Evolutionary conservation across 306 rosid species (phyloP).

Genomic region (Vicia sativa): DNA sequence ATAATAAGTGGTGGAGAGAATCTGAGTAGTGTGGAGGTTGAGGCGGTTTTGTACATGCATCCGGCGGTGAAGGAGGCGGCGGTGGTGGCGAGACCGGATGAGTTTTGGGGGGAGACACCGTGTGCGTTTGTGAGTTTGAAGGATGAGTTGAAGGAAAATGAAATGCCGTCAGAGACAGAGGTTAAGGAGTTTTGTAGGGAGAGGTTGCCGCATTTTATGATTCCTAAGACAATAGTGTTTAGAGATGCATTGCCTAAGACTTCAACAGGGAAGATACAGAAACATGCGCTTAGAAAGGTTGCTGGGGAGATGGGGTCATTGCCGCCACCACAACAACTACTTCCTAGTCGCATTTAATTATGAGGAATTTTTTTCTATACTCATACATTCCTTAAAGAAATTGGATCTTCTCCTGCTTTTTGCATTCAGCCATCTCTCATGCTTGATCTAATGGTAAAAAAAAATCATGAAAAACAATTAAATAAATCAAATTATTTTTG

Average conservation of each 20-base stretch:
- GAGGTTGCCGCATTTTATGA: slow-evolving; percentile 66
- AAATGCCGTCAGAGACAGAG: slow-evolving; percentile 51
- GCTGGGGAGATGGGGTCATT: slow-evolving; percentile 52
- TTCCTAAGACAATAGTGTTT: slow-evolving; percentile 62
- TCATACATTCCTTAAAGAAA: no score
- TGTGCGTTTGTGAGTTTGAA: slow-evolving; percentile 75
- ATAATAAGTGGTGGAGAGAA: slow-evolving; percentile 85
- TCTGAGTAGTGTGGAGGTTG: slow-evolving; percentile 79
- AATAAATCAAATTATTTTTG: no score
- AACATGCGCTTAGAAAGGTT: slow-evolving; percentile 50
- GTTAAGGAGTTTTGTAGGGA: slow-evolving; percentile 53
- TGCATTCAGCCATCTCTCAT: no score
- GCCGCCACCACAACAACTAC: no score
- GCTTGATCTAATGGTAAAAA: no score
- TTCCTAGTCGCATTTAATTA: no score
- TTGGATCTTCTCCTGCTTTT: no score
- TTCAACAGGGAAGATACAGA: slow-evolving; percentile 70
- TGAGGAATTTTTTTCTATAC: no score
- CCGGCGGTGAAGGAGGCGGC: slow-evolving; percentile 74
- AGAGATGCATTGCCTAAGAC: slow-evolving; percentile 67
- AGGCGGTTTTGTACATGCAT: slow-evolving; percentile 52
- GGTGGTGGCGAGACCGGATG: slow-evolving; percentile 72
- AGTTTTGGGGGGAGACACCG: slow-evolving; percentile 82
- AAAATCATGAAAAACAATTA: no score
- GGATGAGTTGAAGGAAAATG: slow-evolving; percentile 26